Percentiles rank a stretch among this genome's conserved stretches.
Evolutionary conservation across 805 yeast genomes (phyloP).

Genomic region (Candida nemodendra): DNA sequence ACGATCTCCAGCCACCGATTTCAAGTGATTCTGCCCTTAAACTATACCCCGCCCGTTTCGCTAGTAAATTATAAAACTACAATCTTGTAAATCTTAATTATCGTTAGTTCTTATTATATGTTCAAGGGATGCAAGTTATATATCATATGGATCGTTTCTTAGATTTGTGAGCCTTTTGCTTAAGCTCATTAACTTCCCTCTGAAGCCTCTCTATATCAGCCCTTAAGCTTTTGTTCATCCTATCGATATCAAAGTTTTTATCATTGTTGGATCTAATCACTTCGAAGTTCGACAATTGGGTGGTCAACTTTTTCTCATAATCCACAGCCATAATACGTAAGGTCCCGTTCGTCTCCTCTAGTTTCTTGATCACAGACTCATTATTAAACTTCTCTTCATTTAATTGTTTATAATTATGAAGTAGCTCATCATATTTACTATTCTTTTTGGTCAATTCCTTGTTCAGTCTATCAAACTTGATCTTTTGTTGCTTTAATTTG

Average conservation of each 20-base stretch:
- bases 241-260: constrained; percentile 29
- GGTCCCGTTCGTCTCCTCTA: constrained; percentile 18
- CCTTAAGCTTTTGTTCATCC: constrained; percentile 26
- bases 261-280: constrained; percentile 33
- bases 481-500: constrained; percentile 9
- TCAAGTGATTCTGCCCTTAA: too few relatives aligned
- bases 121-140: too few relatives aligned
- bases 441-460: constrained; percentile 18
- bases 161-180: too few relatives aligned
- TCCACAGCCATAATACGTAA: constrained; percentile 15
- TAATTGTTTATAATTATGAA: constrained; percentile 32
- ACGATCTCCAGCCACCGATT: too few relatives aligned
- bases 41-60: too few relatives aligned
- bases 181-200: constrained; percentile 20
- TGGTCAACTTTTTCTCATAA: constrained; percentile 20
- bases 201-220: constrained; percentile 26
- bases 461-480: constrained; percentile 11
- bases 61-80: too few relatives aligned
- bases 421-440: constrained; percentile 26
- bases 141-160: constrained; percentile 1
- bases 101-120: too few relatives aligned
- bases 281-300: constrained; percentile 29
- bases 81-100: too few relatives aligned
- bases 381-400: constrained; percentile 33
- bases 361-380: constrained; percentile 21